Conservation (phyloP, 768 basidiomycete genomes). For the Leccinum subtestaceum region DNA sequence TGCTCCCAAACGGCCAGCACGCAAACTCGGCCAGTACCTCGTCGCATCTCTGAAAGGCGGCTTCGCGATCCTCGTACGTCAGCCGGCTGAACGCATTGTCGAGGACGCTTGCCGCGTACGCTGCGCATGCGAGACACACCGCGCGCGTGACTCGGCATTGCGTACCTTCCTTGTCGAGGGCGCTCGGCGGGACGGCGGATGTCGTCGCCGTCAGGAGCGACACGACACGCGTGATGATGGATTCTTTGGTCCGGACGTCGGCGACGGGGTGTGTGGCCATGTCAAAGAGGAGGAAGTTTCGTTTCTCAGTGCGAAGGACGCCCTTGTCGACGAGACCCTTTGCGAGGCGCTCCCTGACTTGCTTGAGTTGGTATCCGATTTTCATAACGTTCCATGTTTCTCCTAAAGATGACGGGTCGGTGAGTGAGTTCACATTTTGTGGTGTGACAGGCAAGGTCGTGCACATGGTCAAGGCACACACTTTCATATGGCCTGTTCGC, state of each 20-base stretch:
- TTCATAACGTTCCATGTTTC: slow-evolving; percentile 99
- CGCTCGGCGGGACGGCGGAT: slow-evolving; percentile 69
- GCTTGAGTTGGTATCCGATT: slow-evolving; percentile 98
- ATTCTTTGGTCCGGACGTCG: slow-evolving; percentile 87
- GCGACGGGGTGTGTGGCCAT: slow-evolving; percentile 99
- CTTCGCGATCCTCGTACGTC: slow-evolving; percentile 90
- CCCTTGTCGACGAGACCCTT: slow-evolving; percentile 99
- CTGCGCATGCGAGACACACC: slow-evolving; percentile 84
- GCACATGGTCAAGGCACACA: neutral
- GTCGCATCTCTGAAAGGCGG: slow-evolving; percentile 89
- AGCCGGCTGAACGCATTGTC: slow-evolving; percentile 91
- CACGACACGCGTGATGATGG: slow-evolving; percentile 72
- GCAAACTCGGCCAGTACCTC: slow-evolving; percentile 92
- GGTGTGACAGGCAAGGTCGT: neutral
- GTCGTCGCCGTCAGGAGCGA: slow-evolving; percentile 81
- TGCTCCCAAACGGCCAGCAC: slow-evolving; percentile 80
- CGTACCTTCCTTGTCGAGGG: slow-evolving; percentile 73
- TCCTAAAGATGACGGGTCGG: slow-evolving; percentile 45
- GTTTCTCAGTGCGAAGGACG: slow-evolving; percentile 96
- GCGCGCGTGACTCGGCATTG: slow-evolving; percentile 79
- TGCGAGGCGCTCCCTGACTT: slow-evolving; percentile 95
- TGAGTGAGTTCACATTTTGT: neutral
- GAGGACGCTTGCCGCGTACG: slow-evolving; percentile 91
- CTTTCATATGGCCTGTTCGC: neutral
- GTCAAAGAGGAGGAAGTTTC: slow-evolving; percentile 97